phyloP scores from a whole-genome alignment of 148 eudicot species.

The Vaccinium macrocarpon region DNA sequence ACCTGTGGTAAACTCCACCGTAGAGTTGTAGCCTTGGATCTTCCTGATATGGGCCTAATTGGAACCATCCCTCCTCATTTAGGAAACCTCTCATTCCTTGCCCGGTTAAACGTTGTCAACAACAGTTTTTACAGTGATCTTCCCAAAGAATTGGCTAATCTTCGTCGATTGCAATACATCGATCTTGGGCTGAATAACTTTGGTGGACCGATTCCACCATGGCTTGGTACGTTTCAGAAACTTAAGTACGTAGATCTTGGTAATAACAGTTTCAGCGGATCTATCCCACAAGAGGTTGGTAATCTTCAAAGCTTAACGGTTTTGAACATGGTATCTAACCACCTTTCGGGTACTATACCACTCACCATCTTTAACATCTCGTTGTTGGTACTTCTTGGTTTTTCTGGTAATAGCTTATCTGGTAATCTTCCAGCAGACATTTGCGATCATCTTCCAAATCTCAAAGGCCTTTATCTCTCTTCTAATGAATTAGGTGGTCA shows the following conservation, averaged over 20 bases:
- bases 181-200: neutral
- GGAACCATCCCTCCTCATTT: too few relatives aligned
- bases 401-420: neutral
- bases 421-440: slow-evolving; percentile 15
- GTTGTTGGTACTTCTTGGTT: neutral
- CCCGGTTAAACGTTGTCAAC: too few relatives aligned
- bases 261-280: neutral
- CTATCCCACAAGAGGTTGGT: too few relatives aligned
- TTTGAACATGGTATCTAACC: too few relatives aligned
- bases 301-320: too few relatives aligned
- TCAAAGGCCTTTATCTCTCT: neutral
- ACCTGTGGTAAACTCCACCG: neutral
- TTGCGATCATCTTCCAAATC: slow-evolving; percentile 16
- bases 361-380: slow-evolving; percentile 20
- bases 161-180: neutral
- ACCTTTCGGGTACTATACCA: neutral
- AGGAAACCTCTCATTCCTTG: too few relatives aligned
- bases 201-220: neutral
- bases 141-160: too few relatives aligned
- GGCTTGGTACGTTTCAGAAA: neutral
- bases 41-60: too few relatives aligned
- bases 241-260: neutral
- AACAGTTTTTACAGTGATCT: too few relatives aligned
- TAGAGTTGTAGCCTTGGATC: too few relatives aligned
- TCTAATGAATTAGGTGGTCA: slow-evolving; percentile 17